Percentiles rank a stretch among this genome's conserved stretches.
These are phyloP conservation scores for Thymus mandschuricus DNA, from an alignment of 257 asterid genomes.

Conservation along the genomic window DNA sequence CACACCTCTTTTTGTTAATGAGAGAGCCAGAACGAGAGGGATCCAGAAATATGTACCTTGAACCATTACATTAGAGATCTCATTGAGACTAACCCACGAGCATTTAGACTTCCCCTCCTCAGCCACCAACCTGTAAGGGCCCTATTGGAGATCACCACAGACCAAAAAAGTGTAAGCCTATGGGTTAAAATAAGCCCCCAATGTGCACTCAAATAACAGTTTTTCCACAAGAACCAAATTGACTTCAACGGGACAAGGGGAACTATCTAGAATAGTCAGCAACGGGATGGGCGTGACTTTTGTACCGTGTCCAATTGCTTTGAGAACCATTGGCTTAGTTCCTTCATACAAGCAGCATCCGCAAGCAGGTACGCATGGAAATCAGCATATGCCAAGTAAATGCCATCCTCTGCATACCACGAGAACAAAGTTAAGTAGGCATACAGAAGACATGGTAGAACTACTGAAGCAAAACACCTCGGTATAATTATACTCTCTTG, in stretches of 20 bases:
- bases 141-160: conserved; percentile 55
- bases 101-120: conserved; percentile 96
- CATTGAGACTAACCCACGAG: conserved; percentile 95
- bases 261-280: neutral
- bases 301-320: conserved; percentile 90
- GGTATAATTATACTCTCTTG: conserved; percentile 17
- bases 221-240: conserved; percentile 2
- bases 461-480: conserved; percentile 26
- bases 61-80: conserved; percentile 77
- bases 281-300: neutral
- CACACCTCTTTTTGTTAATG: neutral
- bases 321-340: conserved; percentile 86
- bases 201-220: neutral
- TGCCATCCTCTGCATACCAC: conserved; percentile 71
- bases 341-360: conserved; percentile 87
- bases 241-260: neutral
- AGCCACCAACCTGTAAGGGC: conserved; percentile 94
- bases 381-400: conserved; percentile 88
- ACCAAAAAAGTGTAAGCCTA: conserved; percentile 13
- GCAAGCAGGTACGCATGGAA: conserved; percentile 76
- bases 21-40: neutral
- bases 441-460: conserved; percentile 21
- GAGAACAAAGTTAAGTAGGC: conserved; percentile 19
- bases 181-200: conserved; percentile 12
- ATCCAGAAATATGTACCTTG: conserved; percentile 58